Evolutionary conservation across 352 stramenopile genomes (phyloP), one percentile per base, ranked within the genome.

Genomic region (Pythium phragmitis): DNA sequence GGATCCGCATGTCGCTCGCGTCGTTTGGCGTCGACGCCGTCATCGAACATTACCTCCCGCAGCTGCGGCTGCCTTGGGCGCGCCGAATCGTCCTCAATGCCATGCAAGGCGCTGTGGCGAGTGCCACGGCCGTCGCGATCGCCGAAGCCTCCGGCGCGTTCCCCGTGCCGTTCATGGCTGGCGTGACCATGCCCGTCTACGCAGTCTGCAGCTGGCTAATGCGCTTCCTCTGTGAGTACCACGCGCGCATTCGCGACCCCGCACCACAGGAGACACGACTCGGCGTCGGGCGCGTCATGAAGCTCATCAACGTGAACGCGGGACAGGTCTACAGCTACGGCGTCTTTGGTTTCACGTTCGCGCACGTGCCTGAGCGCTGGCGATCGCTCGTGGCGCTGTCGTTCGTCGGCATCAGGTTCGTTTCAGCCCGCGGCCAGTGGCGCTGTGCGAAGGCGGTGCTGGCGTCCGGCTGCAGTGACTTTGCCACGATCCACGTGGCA

Each of bases 81-180:
- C 37, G 46, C 4, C 30, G 30, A 7, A 2, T 46, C 8, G 16
- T 56, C 7, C 45, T 56, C 19, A 63, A 63, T n/a, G 14, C 33
- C 19, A 7, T 47, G 17, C 57, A 63, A 19, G 57, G 43, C 9
- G 33, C 43, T 8, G 33, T 43, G 34, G 16, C 33, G 43, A 46
- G n/a, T 21, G 57, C 34, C 7, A 12, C 19, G 2, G 9, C 48
- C 16, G 46, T 56, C 43, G 36, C 28, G 11, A 5, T 55, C n/a
- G n/a, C 46, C 14, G 46, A 17, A 5, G 45, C 30, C n/a, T 21
- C 30, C 0, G 7, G 57, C 4, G 57, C 36, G 9, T 63, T 63
- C 13, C 57, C 57, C 28, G 30, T 63, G 13, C 57, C 57, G 11
- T 63, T 63, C 46, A 46, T 34, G 7, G 16, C 5, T 4, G 42